Conservation (phyloP, 2,329 filamentous ascomycete species). For the Stemphylium lycopersici region DNA sequence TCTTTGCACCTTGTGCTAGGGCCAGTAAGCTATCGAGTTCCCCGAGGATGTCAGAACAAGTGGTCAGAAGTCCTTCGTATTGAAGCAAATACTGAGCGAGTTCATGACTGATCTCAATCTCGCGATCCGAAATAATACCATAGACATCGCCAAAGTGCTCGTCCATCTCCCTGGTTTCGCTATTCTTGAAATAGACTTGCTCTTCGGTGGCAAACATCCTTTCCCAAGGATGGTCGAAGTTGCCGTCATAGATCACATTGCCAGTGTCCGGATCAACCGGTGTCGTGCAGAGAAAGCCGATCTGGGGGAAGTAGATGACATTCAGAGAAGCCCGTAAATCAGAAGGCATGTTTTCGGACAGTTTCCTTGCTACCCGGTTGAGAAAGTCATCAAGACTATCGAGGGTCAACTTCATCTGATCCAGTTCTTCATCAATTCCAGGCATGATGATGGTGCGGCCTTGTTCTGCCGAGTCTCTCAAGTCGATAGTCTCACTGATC, state of each 20-base stretch:
- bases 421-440: constrained; percentile 75
- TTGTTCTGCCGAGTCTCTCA: constrained; percentile 74
- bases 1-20: constrained; percentile 75
- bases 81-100: constrained; percentile 74
- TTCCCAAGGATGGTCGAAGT: constrained; percentile 70
- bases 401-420: constrained; percentile 77
- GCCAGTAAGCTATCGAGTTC: constrained; percentile 87
- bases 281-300: constrained; percentile 86
- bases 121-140: constrained; percentile 83
- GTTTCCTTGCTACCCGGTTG: constrained; percentile 67
- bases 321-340: constrained; percentile 64
- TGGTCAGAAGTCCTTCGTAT: constrained; percentile 68
- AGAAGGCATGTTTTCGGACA: constrained; percentile 68
- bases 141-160: constrained; percentile 83
- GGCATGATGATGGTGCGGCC: constrained; percentile 74
- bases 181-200: constrained; percentile 84
- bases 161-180: constrained; percentile 80
- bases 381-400: constrained; percentile 78
- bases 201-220: constrained; percentile 75
- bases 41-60: constrained; percentile 79
- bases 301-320: constrained; percentile 88
- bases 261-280: constrained; percentile 65
- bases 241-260: constrained; percentile 67
- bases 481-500: constrained; percentile 76
- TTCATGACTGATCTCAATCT: constrained; percentile 85